These are phyloP conservation scores for Macrophomina tecta DNA, from an alignment of 2,329 filamentous ascomycete genomes.

Conservation along the genomic window DNA sequence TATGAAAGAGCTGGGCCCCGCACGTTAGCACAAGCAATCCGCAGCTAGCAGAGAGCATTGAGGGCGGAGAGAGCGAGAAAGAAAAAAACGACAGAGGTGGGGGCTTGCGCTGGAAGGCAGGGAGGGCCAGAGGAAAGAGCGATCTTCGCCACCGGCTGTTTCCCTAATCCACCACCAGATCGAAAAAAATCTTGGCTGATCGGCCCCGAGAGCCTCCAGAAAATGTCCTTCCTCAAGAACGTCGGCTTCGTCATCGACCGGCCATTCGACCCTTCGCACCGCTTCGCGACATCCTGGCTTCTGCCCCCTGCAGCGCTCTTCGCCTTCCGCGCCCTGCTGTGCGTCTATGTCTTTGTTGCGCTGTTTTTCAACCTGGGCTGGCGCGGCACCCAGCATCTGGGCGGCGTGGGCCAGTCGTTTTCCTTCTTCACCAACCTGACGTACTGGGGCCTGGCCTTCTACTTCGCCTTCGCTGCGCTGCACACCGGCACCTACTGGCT, in stretches of 20 bases:
- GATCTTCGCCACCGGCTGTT: too few species aligned
- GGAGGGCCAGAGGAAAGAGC: neutral
- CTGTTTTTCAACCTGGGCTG: slow-evolving; percentile 73
- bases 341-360: slow-evolving; percentile 72
- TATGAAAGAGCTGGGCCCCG: neutral
- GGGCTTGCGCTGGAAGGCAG: neutral
- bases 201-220: neutral
- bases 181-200: too few species aligned
- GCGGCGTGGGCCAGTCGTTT: slow-evolving; percentile 64
- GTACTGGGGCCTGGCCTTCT: slow-evolving; percentile 84
- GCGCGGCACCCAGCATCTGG: slow-evolving; percentile 58
- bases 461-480: slow-evolving; percentile 69
- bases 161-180: neutral
- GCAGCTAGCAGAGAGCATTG: neutral
- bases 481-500: slow-evolving; percentile 72
- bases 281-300: slow-evolving; percentile 82
- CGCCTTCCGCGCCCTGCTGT: slow-evolving; percentile 56
- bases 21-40: neutral
- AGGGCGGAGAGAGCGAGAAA: neutral
- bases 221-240: neutral
- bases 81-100: neutral
- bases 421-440: slow-evolving; percentile 84
- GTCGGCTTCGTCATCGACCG: slow-evolving; percentile 1
- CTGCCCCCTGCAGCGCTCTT: slow-evolving; percentile 70
- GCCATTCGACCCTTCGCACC: slow-evolving; percentile 58